Conservation (phyloP, 768 basidiomycete species). For the Amanita jacksonii region DNA sequence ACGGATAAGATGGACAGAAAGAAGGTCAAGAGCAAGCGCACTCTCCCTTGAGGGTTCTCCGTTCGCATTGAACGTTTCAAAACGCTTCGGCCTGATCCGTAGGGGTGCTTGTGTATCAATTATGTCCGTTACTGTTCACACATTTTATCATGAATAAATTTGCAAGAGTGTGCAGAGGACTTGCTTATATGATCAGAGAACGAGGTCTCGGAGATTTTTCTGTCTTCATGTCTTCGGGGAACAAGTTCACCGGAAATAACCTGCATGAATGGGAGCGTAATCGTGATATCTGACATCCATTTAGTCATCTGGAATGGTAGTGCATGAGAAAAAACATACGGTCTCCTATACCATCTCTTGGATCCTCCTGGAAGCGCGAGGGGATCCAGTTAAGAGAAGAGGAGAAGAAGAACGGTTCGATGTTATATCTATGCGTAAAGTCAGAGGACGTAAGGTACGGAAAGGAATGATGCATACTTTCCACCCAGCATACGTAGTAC, state of each 20-base stretch:
- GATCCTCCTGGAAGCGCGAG: slow-evolving; percentile 49
- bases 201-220: slow-evolving; percentile 10
- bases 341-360: slow-evolving; percentile 31
- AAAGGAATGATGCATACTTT: no score
- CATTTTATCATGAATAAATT: not conserved
- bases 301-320: not conserved
- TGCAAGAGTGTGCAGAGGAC: not conserved
- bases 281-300: slow-evolving; percentile 40
- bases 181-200: not conserved
- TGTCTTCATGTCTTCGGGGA: slow-evolving; percentile 9
- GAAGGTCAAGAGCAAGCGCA: slow-evolving; percentile 33
- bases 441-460: no score
- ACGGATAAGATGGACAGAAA: slow-evolving; percentile 40
- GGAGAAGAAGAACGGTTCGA: slow-evolving; percentile 62
- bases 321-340: slow-evolving; percentile 27
- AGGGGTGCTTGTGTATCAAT: slow-evolving; percentile 35
- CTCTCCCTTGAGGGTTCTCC: slow-evolving; percentile 15
- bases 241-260: slow-evolving; percentile 22
- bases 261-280: slow-evolving; percentile 46
- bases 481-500: slow-evolving; percentile 53
- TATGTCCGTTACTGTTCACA: slow-evolving; percentile 1
- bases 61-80: not conserved
- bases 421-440: slow-evolving; percentile 34
- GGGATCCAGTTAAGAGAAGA: slow-evolving; percentile 63
- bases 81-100: not conserved